Evolutionary conservation across 2,329 filamentous ascomycete species (phyloP).

Genomic region (Aspergillus novoparasiticus): DNA sequence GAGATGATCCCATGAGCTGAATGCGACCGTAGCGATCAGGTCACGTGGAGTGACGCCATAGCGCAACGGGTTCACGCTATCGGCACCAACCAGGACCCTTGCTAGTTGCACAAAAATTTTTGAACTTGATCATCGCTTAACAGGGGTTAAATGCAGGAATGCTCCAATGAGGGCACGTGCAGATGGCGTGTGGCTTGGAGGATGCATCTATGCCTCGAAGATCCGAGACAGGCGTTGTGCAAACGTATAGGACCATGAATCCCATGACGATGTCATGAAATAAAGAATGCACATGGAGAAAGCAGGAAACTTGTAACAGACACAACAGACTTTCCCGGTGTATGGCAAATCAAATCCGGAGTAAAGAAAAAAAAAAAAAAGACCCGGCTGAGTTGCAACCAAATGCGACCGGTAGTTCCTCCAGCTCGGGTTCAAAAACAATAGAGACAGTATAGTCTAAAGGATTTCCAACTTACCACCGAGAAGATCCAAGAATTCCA

Average conservation of each 20-base stretch:
- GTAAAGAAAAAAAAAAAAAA: background rate
- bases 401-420: background rate
- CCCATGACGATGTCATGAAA: background rate
- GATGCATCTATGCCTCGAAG: constrained; percentile 11
- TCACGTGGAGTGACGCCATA: constrained; percentile 44
- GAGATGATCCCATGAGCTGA: background rate
- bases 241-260: background rate
- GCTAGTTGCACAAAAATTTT: constrained; percentile 19
- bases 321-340: background rate
- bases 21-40: background rate
- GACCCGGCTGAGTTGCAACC: background rate
- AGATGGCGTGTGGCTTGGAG: constrained; percentile 15
- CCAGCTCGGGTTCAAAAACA: constrained; percentile 7
- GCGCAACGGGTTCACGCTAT: constrained; percentile 26
- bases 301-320: background rate
- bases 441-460: background rate
- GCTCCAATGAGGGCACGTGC: constrained; percentile 18
- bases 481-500: constrained; percentile 46
- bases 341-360: background rate
- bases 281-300: background rate
- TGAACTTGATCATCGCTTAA: constrained; percentile 17
- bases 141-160: constrained; percentile 11
- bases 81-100: constrained; percentile 15
- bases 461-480: constrained; percentile 39
- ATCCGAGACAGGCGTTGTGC: background rate